These are phyloP conservation scores for Suillus plorans DNA, from an alignment of 768 basidiomycete species.

Conservation along the genomic window DNA sequence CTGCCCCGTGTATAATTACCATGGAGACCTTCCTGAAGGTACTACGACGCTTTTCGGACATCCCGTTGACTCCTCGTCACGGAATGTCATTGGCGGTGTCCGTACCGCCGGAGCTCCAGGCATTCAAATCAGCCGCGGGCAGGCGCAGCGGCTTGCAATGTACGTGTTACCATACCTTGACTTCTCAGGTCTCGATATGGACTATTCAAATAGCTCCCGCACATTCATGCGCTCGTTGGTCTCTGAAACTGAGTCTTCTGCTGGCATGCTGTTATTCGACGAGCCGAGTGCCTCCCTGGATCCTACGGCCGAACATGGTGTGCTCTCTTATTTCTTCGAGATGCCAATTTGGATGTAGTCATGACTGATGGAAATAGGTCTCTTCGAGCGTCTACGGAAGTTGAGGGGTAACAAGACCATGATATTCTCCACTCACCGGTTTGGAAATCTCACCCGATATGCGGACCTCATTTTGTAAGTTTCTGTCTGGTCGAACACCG, in stretches of 20 bases:
- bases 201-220: slow-evolving; percentile 43
- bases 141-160: slow-evolving; percentile 75
- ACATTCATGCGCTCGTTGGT: slow-evolving; percentile 70
- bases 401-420: slow-evolving; percentile 80
- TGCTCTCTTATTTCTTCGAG: background rate
- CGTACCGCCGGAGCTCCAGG: slow-evolving; percentile 40
- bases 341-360: background rate
- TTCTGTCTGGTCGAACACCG: too few species aligned
- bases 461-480: slow-evolving; percentile 68
- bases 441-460: slow-evolving; percentile 67
- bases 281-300: slow-evolving; percentile 75
- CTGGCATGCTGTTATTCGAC: slow-evolving; percentile 66
- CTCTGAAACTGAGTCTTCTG: slow-evolving; percentile 38
- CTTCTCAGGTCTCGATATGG: background rate
- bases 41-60: slow-evolving; percentile 60
- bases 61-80: slow-evolving; percentile 44
- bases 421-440: slow-evolving; percentile 69
- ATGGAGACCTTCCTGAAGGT: slow-evolving; percentile 63
- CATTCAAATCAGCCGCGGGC: slow-evolving; percentile 59
- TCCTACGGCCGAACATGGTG: slow-evolving; percentile 73
- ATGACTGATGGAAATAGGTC: slow-evolving; percentile 35
- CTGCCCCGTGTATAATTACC: slow-evolving; percentile 62
- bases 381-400: slow-evolving; percentile 69
- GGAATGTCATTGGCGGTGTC: slow-evolving; percentile 37
- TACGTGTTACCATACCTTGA: slow-evolving; percentile 22